Evolutionary conservation across 345 rosid species (phyloP).

Genomic region (Lumnitzera littorea): DNA sequence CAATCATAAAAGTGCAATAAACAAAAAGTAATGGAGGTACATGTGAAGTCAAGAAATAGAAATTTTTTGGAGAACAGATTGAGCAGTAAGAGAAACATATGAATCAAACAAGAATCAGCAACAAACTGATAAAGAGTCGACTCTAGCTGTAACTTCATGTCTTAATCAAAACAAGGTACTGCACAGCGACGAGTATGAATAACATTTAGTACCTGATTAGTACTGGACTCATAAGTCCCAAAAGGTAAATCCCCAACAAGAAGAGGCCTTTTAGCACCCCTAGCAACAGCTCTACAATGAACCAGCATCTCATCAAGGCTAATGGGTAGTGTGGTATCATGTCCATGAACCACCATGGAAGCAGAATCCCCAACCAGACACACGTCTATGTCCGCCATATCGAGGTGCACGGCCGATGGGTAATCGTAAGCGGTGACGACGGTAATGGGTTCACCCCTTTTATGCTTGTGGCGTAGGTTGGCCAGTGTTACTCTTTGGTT

Average conservation of each 20-base stretch:
- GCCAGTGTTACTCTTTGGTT: conserved; percentile 58
- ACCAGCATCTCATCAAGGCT: conserved; percentile 88
- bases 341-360: conserved; percentile 93
- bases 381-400: conserved; percentile 73
- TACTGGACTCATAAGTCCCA: conserved; percentile 77
- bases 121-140: too few relatives aligned
- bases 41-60: too few relatives aligned
- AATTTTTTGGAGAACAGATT: too few relatives aligned
- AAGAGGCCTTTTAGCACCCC: conserved; percentile 69
- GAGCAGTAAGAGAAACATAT: too few relatives aligned
- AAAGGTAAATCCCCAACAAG: conserved; percentile 94
- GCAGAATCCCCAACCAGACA: conserved; percentile 92
- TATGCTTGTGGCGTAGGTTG: conserved; percentile 54
- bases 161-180: background rate
- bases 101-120: too few relatives aligned
- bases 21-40: too few relatives aligned
- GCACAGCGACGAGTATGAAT: background rate
- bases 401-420: conserved; percentile 79
- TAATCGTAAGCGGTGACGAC: conserved; percentile 85
- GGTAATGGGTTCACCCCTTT: conserved; percentile 56
- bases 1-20: too few relatives aligned
- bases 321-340: conserved; percentile 92
- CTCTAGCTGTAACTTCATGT: too few relatives aligned
- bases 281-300: conserved; percentile 83
- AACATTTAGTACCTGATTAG: conserved; percentile 34